A percentile compares a stretch with the other conserved stretches of the same genome.
Evolutionary conservation across 495 filamentous ascomycete genomes (phyloP).

Genomic region (Neurospora sp.): DNA sequence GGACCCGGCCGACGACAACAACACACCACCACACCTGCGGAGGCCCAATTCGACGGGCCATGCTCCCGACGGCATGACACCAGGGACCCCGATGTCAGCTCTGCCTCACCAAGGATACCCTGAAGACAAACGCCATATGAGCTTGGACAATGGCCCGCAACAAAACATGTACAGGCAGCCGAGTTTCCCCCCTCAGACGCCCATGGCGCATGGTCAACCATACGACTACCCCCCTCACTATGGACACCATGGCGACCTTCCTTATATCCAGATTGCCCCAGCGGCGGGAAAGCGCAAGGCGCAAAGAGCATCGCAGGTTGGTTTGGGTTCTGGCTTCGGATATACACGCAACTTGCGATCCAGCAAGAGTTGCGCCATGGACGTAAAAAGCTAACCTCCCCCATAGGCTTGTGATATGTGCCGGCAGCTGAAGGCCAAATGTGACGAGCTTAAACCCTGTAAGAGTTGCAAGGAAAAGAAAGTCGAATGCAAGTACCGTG

Average conservation of each 20-base stretch:
- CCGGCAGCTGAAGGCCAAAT: slow-evolving; percentile 60
- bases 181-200: slow-evolving; percentile 36
- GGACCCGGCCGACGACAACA: slow-evolving; percentile 33
- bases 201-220: slow-evolving; percentile 30
- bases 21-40: slow-evolving; percentile 35
- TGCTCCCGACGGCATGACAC: slow-evolving; percentile 26
- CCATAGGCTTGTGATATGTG: slow-evolving; percentile 59
- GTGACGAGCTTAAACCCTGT: slow-evolving; percentile 55
- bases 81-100: slow-evolving; percentile 24
- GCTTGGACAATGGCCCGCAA: slow-evolving; percentile 31
- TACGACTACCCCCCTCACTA: slow-evolving; percentile 34
- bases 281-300: slow-evolving; percentile 38
- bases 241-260: slow-evolving; percentile 14
- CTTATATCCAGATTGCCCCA: slow-evolving; percentile 26
- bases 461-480: slow-evolving; percentile 47
- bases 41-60: slow-evolving; percentile 34
- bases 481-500: slow-evolving; percentile 53
- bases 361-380: background rate
- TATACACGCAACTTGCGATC: background rate
- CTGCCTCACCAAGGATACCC: slow-evolving; percentile 23
- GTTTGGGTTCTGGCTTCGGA: slow-evolving; percentile 3
- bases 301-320: slow-evolving; percentile 41
- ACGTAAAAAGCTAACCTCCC: slow-evolving; percentile 15
- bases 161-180: slow-evolving; percentile 30
- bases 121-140: slow-evolving; percentile 38